Percentiles rank a stretch among this genome's conserved stretches.
phyloP scores from a whole-genome alignment of 495 filamentous ascomycete species.

The Elaphomyces granulatus region DNA sequence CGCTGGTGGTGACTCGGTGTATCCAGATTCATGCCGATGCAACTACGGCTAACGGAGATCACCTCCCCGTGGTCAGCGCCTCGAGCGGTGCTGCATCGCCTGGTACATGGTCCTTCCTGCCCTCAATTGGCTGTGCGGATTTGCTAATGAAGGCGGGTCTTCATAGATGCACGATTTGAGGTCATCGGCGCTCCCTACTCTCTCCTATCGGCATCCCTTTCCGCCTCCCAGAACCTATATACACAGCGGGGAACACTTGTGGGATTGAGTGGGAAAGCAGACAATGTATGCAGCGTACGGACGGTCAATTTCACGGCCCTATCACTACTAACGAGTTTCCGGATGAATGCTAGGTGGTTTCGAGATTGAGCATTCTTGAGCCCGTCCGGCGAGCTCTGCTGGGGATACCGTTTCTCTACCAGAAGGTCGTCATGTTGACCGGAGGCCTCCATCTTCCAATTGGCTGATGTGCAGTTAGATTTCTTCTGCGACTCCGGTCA shows the following conservation, averaged over 20 bases:
- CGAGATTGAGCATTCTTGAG: slow-evolving; percentile 73
- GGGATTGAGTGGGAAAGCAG: slow-evolving; percentile 72
- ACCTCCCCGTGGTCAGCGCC: slow-evolving; percentile 27
- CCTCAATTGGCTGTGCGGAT: no score
- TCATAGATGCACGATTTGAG: slow-evolving; percentile 80
- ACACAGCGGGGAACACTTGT: slow-evolving; percentile 84
- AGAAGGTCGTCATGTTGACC: slow-evolving; percentile 34
- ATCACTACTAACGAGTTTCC: neutral
- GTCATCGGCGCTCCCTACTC: slow-evolving; percentile 82
- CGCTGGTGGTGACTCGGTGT: neutral
- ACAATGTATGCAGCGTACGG: slow-evolving; percentile 55
- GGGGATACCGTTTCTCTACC: slow-evolving; percentile 89
- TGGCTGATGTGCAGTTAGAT: slow-evolving; percentile 30
- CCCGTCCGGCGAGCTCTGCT: slow-evolving; percentile 63
- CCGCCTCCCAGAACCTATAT: slow-evolving; percentile 83
- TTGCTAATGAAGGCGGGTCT: neutral
- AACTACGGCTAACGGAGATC: slow-evolving; percentile 22
- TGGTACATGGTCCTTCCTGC: slow-evolving; percentile 14
- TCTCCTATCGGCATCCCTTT: slow-evolving; percentile 80
- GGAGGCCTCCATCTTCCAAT: neutral
- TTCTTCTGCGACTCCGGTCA: slow-evolving; percentile 71
- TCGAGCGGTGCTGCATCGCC: slow-evolving; percentile 28
- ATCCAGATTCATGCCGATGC: slow-evolving; percentile 32
- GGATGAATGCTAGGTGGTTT: slow-evolving; percentile 43
- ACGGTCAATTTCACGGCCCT: no score